Base-by-base conservation (phyloP, 2,329 filamentous ascomycete species). In the Curvularia sp. region DNA sequence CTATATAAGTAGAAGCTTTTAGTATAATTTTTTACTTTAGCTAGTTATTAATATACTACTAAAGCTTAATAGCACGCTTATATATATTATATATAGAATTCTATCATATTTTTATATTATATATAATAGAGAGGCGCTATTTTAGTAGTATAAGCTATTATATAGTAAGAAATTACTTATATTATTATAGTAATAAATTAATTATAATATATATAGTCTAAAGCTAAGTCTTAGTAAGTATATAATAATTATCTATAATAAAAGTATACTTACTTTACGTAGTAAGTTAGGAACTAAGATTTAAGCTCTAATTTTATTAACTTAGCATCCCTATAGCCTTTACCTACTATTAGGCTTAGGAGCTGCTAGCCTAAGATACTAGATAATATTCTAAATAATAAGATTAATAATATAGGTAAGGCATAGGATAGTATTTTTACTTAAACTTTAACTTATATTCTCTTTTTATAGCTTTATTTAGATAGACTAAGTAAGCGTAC, bases 81-180 rank as follows among this genome's bases (percentile, higher is more conserved):
- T 39, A 58, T 46, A 61, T 61, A 53, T 61, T 43, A 38, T 49
- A 58, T 19, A 36, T 61, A 25, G 32, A 61, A 34, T 61, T 61
- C 55, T 53, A 61, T 42, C 45, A 27, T 25, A 23, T 61, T 36
- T 58, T 55, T 5, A 61, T 18, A 32, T 58, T n/a, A 8, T n/a
- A 15, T 19, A 59, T 47, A 30, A 53, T 36, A 32, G 13, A 48
- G 3, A 56, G 42, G 10, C 23, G n/a, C 21, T 57, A 9, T 5
- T 53, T 53, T 25, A 38, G 23, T 13, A 19, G 34, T 1, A 27
- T 1, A 15, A 10, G 4, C 32, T n/a, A n/a, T n/a, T 38, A 19
- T n/a, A 28, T n/a, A 38, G 32, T 9, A n/a, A 39, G 13, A 28
- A 49, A 49, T 1, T 9, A 13, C 19, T 49, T 19, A 28, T 19